phyloP scores from a whole-genome alignment of 2,329 filamentous ascomycete genomes.

The Samsoniella hepiali region DNA sequence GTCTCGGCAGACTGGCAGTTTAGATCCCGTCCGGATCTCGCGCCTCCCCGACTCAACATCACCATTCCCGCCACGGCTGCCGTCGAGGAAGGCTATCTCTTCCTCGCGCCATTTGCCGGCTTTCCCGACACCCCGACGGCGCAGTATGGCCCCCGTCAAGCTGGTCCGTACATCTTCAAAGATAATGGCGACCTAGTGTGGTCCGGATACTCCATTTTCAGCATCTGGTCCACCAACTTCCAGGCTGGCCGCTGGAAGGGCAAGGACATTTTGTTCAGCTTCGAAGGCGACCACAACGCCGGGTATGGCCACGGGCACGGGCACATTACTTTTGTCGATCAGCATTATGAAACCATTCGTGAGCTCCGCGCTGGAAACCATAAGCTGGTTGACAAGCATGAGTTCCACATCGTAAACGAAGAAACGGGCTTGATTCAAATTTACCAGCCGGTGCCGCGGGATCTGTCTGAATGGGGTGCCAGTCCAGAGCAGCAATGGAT shows the following conservation, averaged over 20 bases:
- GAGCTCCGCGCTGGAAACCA: slow-evolving; percentile 52
- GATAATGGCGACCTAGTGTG: slow-evolving; percentile 54
- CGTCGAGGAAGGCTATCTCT: slow-evolving; percentile 43
- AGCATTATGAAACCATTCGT: slow-evolving; percentile 52
- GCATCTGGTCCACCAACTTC: slow-evolving; percentile 53
- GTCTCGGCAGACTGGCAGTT: not conserved
- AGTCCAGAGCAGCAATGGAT: slow-evolving; percentile 52
- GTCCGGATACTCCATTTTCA: slow-evolving; percentile 53
- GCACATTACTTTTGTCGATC: slow-evolving; percentile 45
- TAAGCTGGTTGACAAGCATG: slow-evolving; percentile 50
- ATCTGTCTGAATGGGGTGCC: slow-evolving; percentile 45
- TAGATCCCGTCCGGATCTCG: slow-evolving; percentile 27
- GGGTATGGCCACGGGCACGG: slow-evolving; percentile 52
- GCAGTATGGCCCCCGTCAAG: slow-evolving; percentile 47
- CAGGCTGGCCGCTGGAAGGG: slow-evolving; percentile 48
- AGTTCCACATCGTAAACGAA: slow-evolving; percentile 52
- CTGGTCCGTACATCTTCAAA: slow-evolving; percentile 53
- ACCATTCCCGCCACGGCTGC: slow-evolving; percentile 40
- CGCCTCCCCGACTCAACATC: slow-evolving; percentile 37
- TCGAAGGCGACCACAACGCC: slow-evolving; percentile 52
- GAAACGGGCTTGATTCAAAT: slow-evolving; percentile 51
- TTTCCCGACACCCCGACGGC: slow-evolving; percentile 34
- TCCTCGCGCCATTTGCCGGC: slow-evolving; percentile 40
- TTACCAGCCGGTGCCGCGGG: slow-evolving; percentile 47
- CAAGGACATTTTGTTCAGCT: slow-evolving; percentile 50